Percentiles rank a stretch among this genome's conserved stretches.
phyloP scores from a whole-genome alignment of 495 filamentous ascomycete genomes.

The Acidiella bohemica region DNA sequence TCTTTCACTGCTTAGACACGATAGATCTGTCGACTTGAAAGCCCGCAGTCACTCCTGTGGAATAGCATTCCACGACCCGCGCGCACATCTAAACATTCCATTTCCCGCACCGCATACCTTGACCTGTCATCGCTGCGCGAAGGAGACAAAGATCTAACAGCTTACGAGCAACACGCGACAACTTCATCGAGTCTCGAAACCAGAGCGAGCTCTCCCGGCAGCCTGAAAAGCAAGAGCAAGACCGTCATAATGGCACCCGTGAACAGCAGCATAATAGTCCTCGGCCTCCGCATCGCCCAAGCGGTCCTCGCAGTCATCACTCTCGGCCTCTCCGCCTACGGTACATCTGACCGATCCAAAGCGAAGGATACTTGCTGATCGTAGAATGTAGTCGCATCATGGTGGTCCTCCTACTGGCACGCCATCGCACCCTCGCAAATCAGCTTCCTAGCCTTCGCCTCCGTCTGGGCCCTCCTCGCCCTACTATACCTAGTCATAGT shows the following conservation, averaged over 20 bases:
- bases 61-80: too few relatives aligned
- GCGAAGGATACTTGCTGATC: not conserved
- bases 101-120: too few relatives aligned
- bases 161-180: too few relatives aligned
- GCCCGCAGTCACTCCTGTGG: too few relatives aligned
- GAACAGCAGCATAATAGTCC: constrained; percentile 34
- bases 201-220: too few relatives aligned
- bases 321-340: constrained; percentile 56
- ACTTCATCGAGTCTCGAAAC: too few relatives aligned
- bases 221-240: too few relatives aligned
- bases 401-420: constrained; percentile 29
- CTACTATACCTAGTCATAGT: constrained; percentile 51
- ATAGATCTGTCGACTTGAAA: too few relatives aligned
- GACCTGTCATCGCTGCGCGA: too few relatives aligned
- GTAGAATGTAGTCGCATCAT: constrained; percentile 23
- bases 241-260: constrained; percentile 12
- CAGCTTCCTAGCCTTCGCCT: constrained; percentile 62
- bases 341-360: constrained; percentile 33
- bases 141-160: too few relatives aligned
- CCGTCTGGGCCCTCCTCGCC: constrained; percentile 58
- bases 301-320: constrained; percentile 54
- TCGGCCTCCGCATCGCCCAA: constrained; percentile 51
- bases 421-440: constrained; percentile 33
- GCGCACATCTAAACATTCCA: too few relatives aligned
- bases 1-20: too few relatives aligned